Evolutionary conservation across 2,329 filamentous ascomycete genomes (phyloP), one percentile per base, ranked within the genome.

Genomic region (Acrocalymma vagum): DNA sequence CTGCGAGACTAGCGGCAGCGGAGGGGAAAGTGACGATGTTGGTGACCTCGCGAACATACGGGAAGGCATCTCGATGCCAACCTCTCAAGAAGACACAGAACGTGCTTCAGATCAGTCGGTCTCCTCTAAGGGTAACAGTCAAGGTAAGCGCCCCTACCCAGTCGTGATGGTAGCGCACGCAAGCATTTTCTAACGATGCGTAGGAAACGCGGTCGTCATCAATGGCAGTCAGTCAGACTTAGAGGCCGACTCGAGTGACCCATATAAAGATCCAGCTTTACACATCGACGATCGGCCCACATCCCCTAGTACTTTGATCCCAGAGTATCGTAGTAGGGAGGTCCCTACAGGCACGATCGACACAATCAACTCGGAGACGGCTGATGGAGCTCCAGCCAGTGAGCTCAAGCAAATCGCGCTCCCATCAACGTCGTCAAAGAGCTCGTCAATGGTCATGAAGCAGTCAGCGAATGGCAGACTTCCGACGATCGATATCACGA

Each of bases 161-260:
- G 31, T 29, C 17, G 26, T 29, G 14, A 38, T 41, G 44, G 41
- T 37, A 23, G 33, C 40, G 38, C 27, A 28, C 13, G 20, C 21
- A 45, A 25, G 41, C 29, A 9, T 46, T 44, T 47, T 44, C 49
- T 53, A 22, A 53, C 33, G 34, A 39, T 38, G 27, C 42, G 32
- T 46, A 53, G 49, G 38, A 28, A 42, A 45, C 42, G 21, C 23
- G 29, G 36, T 50, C 22, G 33, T 53, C 13, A 38, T 50, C 22
- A 14, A 42, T 39, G 39, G 42, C 22, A 50, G 37, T 22, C 32
- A 53, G 24, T 9, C 38, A 14, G 23, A 26, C 18, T 28, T 10
- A 39, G 42, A 48, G 32, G 36, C 29, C 27, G 18, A 43, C 24
- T 28, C 38, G 37, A 23, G 34, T 31, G 27, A 39, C 35, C 28